Conservation (phyloP, 345 rosid species). For the Orychophragmus violaceus region DNA sequence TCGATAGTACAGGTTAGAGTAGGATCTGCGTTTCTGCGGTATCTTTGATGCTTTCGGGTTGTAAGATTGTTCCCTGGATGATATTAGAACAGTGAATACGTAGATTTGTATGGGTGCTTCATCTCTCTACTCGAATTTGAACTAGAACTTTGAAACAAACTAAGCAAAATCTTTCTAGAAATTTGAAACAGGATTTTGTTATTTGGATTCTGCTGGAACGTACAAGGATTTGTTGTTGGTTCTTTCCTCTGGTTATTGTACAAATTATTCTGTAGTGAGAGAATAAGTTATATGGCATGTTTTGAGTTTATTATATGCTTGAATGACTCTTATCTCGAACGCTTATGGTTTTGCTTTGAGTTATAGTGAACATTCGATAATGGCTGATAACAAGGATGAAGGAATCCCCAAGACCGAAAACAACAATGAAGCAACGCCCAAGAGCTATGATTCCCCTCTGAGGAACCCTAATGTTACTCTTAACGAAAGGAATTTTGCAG, state of each 20-base stretch:
- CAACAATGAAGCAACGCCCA: slow-evolving; percentile 30
- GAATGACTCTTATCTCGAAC: background rate
- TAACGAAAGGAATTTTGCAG: slow-evolving; percentile 75
- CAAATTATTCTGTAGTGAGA: background rate
- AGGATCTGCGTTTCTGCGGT: slow-evolving; percentile 8
- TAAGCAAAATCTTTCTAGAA: too few species aligned
- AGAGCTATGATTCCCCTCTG: slow-evolving; percentile 18
- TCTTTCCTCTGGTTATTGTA: background rate
- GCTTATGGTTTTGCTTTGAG: slow-evolving; percentile 1
- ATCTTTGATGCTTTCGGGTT: background rate
- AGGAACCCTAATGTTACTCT: slow-evolving; percentile 38
- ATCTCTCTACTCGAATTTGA: background rate
- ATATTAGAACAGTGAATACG: background rate
- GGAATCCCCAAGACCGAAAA: slow-evolving; percentile 21
- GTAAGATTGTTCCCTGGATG: background rate
- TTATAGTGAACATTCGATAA: slow-evolving; percentile 20
- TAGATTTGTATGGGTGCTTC: background rate
- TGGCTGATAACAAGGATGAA: slow-evolving; percentile 50
- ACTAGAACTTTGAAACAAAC: too few species aligned
- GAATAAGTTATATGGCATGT: background rate
- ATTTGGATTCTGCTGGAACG: background rate
- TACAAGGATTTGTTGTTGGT: background rate
- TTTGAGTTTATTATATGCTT: background rate
- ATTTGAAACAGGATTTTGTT: background rate
- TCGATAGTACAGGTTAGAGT: background rate